Base-by-base conservation (phyloP, 176 grass and related monocot species). In the Musa acuminata region DNA sequence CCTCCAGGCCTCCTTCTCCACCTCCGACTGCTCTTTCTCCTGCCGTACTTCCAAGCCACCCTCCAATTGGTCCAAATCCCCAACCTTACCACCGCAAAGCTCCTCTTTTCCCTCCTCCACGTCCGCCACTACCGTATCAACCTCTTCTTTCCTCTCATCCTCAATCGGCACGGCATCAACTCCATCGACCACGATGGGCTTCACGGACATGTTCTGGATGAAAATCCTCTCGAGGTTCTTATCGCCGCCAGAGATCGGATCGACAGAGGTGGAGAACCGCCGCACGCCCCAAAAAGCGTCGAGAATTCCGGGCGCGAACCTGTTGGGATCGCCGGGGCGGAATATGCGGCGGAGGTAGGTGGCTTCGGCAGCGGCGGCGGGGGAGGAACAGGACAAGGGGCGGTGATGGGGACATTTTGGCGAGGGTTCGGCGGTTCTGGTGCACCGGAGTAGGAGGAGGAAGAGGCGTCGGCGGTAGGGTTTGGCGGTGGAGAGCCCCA, bases 1-100 rank as follows among this genome's bases (percentile, higher is more conserved):
- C 80, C 90, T 89, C 95, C 90, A 94, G 26, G 90, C 90, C 20
- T 99, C 95, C 95, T 89, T 93, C 82, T 99, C 86, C 80, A 84
- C 11, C 58, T 84, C 86, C 49, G 90, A 94, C 82, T 82, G 81
- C 63, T 91, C 88, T 72, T 72, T 90, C 72, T 64, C 85, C 63
- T 26, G 74, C 81, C 62, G 59, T 80, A 77, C 29, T n/a, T 70
- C 67, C 43, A 20, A 20, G 35, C 4, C 35, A 20, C 23, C 64
- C 76, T 72, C 76, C 51, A 27, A 73, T 87, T 71, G 29, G 24
- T 75, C 22, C 66, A 62, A 58, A 74, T 67, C 59, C 64, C 53
- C 19, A 74, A 87, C 65, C 69, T 59, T 66, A 77, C 77, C 74
- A 65, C 62, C 53, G 54, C 71, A 54, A 62, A 48, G 65, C 22